phyloP scores from a whole-genome alignment of 257 asterid species.

The Parsonsia alboflavescens region DNA sequence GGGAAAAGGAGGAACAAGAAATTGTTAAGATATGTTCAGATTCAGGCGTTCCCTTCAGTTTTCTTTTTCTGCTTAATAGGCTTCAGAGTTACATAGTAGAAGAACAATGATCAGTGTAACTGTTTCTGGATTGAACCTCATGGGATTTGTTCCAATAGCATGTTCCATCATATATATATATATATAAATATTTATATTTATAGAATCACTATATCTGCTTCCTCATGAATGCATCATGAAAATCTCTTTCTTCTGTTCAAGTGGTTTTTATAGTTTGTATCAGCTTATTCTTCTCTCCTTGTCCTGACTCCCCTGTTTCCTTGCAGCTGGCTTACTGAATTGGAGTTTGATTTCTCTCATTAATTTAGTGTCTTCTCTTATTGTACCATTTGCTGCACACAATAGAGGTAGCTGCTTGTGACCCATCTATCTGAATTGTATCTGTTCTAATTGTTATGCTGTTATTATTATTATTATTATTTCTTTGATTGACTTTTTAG shows the following conservation, averaged over 20 bases:
- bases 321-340: conserved; percentile 68
- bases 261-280: background rate
- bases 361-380: conserved; percentile 62
- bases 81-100: background rate
- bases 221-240: background rate
- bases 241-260: background rate
- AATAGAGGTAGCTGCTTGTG: conserved; percentile 51
- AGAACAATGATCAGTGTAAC: background rate
- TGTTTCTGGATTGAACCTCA: background rate
- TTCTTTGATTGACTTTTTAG: background rate
- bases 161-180: background rate
- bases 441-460: background rate
- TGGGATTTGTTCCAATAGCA: background rate
- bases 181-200: too few relatives aligned
- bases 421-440: conserved; percentile 15
- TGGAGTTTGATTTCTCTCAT: conserved; percentile 79
- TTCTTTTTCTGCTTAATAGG: background rate
- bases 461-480: background rate
- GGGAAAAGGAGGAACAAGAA: background rate
- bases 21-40: background rate
- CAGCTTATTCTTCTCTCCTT: background rate
- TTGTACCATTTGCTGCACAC: conserved; percentile 53
- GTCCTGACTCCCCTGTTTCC: conserved; percentile 9
- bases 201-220: background rate
- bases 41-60: background rate